Evolutionary conservation across 192 early-diverging fungal species (phyloP).

Genomic region (Globomyces pollinis-pini): DNA sequence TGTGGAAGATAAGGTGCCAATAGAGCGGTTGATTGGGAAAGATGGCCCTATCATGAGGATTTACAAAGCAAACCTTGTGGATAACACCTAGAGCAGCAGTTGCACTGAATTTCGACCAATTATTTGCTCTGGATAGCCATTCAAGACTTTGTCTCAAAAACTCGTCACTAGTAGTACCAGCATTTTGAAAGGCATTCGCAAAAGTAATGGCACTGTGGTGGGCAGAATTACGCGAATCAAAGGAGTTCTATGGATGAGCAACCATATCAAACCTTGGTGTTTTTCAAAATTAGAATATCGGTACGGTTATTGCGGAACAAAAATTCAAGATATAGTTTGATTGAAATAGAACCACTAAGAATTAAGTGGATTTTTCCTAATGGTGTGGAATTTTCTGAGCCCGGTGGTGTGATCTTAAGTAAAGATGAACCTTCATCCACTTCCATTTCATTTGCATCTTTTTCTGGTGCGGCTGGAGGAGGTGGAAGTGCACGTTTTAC

Average conservation of each 20-base stretch:
- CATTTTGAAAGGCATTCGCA: conserved; percentile 96
- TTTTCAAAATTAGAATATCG: conserved; percentile 91
- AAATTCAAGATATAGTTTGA: conserved; percentile 90
- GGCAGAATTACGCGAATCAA: conserved; percentile 86
- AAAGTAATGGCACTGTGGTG: conserved; percentile 94
- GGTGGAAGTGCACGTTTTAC: conserved; percentile 56
- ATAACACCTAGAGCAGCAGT: conserved; percentile 97
- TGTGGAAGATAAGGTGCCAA: conserved; percentile 91
- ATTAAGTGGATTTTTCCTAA: conserved; percentile 67
- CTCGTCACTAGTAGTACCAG: conserved; percentile 95
- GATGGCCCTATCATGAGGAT: no score
- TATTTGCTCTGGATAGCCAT: conserved; percentile 93
- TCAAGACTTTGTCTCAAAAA: conserved; percentile 96
- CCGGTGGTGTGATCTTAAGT: background rate
- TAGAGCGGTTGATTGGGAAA: conserved; percentile 71
- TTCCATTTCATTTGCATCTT: conserved; percentile 39
- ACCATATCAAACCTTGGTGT: conserved; percentile 66
- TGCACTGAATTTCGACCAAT: conserved; percentile 99
- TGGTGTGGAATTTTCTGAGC: background rate
- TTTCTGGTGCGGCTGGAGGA: conserved; percentile 13
- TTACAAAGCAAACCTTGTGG: no score
- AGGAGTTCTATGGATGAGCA: conserved; percentile 47
- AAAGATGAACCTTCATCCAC: conserved; percentile 38
- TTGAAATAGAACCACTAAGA: conserved; percentile 82
- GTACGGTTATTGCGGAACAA: conserved; percentile 92